A percentile compares a stretch with the other conserved stretches of the same genome.
Conservation (phyloP, 441 rosid species). For the Omphalea diandra region DNA sequence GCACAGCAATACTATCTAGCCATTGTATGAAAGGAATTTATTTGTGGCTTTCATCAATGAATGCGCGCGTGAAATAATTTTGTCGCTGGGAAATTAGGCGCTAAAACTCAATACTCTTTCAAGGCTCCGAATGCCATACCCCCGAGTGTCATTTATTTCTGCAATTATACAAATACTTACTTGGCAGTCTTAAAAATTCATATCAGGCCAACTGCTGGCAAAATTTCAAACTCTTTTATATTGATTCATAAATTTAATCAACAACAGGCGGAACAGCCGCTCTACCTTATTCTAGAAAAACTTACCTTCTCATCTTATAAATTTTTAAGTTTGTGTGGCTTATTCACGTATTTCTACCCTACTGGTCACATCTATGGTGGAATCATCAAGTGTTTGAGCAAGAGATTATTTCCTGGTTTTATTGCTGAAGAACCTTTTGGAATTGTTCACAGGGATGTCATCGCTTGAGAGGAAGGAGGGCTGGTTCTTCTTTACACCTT, state of each 20-base stretch:
- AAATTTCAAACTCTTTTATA: background rate
- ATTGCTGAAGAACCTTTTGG: constrained; percentile 14
- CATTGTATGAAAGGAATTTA: background rate
- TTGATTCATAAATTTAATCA: background rate
- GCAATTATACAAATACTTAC: too few species aligned
- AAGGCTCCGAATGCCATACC: too few species aligned
- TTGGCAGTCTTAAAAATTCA: background rate
- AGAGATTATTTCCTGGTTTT: constrained; percentile 4
- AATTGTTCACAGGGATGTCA: constrained; percentile 76
- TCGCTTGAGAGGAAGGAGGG: constrained; percentile 94
- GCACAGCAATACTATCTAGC: background rate
- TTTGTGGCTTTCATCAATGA: background rate
- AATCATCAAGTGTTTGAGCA: constrained; percentile 3
- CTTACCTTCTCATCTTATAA: too few species aligned
- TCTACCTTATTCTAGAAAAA: too few species aligned
- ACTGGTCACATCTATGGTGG: background rate
- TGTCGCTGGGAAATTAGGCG: too few species aligned
- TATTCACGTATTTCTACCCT: too few species aligned
- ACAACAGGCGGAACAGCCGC: too few species aligned
- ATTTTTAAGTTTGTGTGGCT: too few species aligned
- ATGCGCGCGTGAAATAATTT: background rate
- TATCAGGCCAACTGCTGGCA: background rate
- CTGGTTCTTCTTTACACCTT: constrained; percentile 84
- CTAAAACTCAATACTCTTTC: too few species aligned
- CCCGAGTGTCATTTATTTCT: too few species aligned